These are phyloP conservation scores for Ambrosia trifida DNA, from an alignment of 129 eudicot species.

Conservation along the genomic window DNA sequence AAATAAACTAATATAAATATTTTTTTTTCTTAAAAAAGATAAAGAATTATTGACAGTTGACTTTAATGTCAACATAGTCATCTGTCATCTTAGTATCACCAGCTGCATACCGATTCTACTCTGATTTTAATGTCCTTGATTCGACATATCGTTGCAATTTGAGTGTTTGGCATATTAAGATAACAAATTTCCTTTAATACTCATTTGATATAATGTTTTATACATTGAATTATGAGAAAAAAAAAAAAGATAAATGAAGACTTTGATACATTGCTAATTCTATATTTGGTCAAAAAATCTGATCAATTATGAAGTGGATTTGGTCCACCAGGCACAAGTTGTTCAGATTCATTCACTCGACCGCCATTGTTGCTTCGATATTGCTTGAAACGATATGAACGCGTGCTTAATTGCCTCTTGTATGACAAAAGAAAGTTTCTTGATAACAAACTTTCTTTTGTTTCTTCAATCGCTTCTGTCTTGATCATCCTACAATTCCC, in stretches of 20 bases:
- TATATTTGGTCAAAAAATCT: conserved; percentile 6
- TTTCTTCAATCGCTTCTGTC: conserved; percentile 23
- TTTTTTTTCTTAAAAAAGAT: not conserved
- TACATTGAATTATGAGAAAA: conserved; percentile 18
- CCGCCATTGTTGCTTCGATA: conserved; percentile 15
- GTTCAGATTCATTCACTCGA: conserved; percentile 20
- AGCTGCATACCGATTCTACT: conserved; percentile 20
- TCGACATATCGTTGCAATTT: not conserved
- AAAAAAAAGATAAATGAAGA: not conserved
- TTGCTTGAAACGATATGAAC: conserved; percentile 35
- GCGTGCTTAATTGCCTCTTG: conserved; percentile 24
- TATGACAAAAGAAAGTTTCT: conserved; percentile 25
- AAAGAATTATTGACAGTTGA: conserved; percentile 25
- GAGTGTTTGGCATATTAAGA: not conserved
- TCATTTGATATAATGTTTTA: conserved; percentile 13
- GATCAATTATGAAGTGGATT: conserved; percentile 43
- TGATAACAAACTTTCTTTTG: conserved; percentile 23
- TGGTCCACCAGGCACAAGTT: conserved; percentile 38
- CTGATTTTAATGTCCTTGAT: conserved; percentile 13
- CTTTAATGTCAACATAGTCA: conserved; percentile 21
- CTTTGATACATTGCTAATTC: conserved; percentile 14
- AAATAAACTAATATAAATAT: conserved; percentile 16
- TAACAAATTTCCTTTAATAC: conserved; percentile 3
- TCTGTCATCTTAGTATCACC: conserved; percentile 20
- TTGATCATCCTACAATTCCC: conserved; percentile 36